Percentiles rank a stretch among this genome's conserved stretches.
phyloP scores from a whole-genome alignment of 305 asterid genomes.

The Fraxinus velutina region DNA sequence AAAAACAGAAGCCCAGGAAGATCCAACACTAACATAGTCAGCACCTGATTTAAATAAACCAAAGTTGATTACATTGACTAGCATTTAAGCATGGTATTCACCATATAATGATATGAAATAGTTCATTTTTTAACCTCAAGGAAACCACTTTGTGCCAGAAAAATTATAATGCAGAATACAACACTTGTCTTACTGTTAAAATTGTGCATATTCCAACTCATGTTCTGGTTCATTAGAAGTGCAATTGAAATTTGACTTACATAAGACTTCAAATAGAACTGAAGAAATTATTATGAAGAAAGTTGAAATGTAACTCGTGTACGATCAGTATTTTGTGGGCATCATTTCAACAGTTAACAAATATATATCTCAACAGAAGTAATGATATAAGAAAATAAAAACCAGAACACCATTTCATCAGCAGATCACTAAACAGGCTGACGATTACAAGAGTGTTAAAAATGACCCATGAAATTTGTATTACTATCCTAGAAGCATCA shows the following conservation, averaged over 20 bases:
- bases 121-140: background rate
- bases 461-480: background rate
- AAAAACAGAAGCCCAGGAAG: slow-evolving; percentile 48
- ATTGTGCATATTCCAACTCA: background rate
- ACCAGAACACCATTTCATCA: background rate
- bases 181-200: background rate
- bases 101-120: background rate
- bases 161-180: background rate
- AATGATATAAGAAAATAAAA: background rate
- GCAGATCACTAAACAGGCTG: background rate
- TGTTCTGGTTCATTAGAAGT: slow-evolving; percentile 11
- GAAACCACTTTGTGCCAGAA: slow-evolving; percentile 2
- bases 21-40: slow-evolving; percentile 39
- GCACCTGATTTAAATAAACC: slow-evolving; percentile 26
- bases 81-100: background rate
- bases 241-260: background rate
- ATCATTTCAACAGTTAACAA: background rate
- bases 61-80: background rate
- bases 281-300: slow-evolving; percentile 9
- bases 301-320: slow-evolving; percentile 3
- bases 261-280: slow-evolving; percentile 14
- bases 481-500: background rate
- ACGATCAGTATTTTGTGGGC: slow-evolving; percentile 1
- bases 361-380: background rate
- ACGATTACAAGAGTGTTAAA: background rate